Conservation (phyloP, 306 rosid genomes). For the Sphenostylis stenocarpa region DNA sequence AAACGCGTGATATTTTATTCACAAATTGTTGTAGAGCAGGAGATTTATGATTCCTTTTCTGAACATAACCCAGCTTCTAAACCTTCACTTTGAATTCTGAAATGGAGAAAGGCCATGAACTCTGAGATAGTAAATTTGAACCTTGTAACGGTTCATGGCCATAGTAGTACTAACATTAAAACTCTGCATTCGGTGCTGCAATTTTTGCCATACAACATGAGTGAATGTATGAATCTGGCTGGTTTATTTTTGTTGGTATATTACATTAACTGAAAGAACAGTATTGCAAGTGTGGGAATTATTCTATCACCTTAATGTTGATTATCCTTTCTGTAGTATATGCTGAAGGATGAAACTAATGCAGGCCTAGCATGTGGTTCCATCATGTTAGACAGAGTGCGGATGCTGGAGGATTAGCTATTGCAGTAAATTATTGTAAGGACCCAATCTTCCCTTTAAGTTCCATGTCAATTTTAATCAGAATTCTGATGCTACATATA, state of each 20-base stretch:
- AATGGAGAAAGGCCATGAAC: not conserved
- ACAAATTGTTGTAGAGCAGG: not conserved
- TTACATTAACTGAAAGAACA: conserved; percentile 16
- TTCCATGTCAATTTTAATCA: conserved; percentile 10
- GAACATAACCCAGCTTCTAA: not conserved
- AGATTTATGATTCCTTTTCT: conserved; percentile 8
- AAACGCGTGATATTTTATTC: not conserved
- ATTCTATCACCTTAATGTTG: not conserved
- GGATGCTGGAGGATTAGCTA: conserved; percentile 55
- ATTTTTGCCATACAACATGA: not conserved
- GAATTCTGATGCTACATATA: conserved; percentile 19
- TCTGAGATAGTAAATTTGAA: not conserved
- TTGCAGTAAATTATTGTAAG: conserved; percentile 83
- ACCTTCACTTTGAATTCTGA: not conserved
- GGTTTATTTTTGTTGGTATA: not conserved
- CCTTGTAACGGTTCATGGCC: not conserved
- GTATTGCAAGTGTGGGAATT: not conserved
- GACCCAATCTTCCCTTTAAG: conserved; percentile 4
- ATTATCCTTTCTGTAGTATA: not conserved
- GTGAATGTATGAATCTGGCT: not conserved
- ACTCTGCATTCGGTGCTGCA: not conserved
- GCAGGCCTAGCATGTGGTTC: conserved; percentile 97
- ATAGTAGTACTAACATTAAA: not conserved
- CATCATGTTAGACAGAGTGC: conserved; percentile 81
- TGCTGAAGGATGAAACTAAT: conserved; percentile 31